Conservation (phyloP, 768 basidiomycete species). For the Leccinum fibrillosum region DNA sequence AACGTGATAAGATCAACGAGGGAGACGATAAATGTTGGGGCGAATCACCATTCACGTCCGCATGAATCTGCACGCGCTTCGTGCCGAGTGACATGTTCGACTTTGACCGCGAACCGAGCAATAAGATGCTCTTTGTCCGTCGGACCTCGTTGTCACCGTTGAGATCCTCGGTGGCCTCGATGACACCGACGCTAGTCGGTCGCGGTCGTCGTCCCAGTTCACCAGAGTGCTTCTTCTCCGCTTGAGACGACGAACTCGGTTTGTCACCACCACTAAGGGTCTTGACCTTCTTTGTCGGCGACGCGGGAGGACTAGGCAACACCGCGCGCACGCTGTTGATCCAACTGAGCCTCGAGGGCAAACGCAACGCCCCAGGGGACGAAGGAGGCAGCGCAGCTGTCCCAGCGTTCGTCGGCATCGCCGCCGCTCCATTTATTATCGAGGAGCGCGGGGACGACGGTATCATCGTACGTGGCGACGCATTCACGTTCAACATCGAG, state of each 20-base stretch:
- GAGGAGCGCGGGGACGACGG: conserved; percentile 10
- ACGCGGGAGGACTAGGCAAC: conserved; percentile 31
- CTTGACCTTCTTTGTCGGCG: conserved; percentile 17
- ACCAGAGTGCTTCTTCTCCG: conserved; percentile 4
- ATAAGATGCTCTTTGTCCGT: conserved; percentile 31
- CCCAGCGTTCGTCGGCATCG: conserved; percentile 2
- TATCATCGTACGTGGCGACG: not conserved
- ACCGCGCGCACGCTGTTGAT: conserved; percentile 23
- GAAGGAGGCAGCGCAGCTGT: conserved; percentile 22
- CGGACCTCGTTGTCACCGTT: conserved; percentile 13
- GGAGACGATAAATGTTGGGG: no score
- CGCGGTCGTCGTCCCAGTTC: conserved; percentile 13
- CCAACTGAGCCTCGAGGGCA: conserved; percentile 32
- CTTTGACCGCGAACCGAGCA: conserved; percentile 29
- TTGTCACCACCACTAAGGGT: not conserved
- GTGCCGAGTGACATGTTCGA: conserved; percentile 16
- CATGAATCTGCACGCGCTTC: conserved; percentile 30
- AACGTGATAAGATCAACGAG: no score
- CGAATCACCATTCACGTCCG: conserved; percentile 21
- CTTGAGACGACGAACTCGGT: conserved; percentile 6
- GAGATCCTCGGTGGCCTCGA: conserved; percentile 27
- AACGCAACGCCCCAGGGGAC: conserved; percentile 28
- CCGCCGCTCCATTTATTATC: not conserved
- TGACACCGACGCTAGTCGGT: conserved; percentile 28
- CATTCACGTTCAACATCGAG: conserved; percentile 10